A percentile compares a stretch with the other conserved stretches of the same genome.
These are phyloP conservation scores for Penicillium occitanis DNA, from an alignment of 2,329 filamentous ascomycete species.

Conservation along the genomic window DNA sequence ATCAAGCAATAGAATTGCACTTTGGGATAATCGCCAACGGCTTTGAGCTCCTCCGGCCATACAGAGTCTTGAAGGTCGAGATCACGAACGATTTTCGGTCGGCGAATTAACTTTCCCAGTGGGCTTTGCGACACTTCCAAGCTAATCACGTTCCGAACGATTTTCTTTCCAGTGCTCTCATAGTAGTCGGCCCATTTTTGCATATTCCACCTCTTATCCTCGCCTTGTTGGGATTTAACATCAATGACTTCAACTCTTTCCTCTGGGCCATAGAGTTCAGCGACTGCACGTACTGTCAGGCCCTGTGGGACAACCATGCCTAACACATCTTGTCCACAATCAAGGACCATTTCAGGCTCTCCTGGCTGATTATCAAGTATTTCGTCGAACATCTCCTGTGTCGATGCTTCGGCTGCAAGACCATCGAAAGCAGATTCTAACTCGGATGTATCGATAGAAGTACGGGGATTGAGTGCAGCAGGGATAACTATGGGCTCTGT, in stretches of 20 bases:
- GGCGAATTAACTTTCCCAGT: conserved; percentile 60
- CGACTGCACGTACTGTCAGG: conserved; percentile 63
- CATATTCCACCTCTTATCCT: conserved; percentile 65
- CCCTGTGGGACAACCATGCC: conserved; percentile 68
- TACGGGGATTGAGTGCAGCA: conserved; percentile 58
- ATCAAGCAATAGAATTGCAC: conserved; percentile 70
- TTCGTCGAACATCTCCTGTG: conserved; percentile 43
- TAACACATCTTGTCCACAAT: conserved; percentile 63
- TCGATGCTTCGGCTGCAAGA: conserved; percentile 37
- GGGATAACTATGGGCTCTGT: conserved; percentile 67
- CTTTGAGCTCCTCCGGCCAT: conserved; percentile 52
- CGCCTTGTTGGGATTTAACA: conserved; percentile 67
- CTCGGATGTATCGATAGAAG: conserved; percentile 36
- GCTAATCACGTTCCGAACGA: conserved; percentile 68
- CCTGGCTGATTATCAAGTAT: conserved; percentile 34
- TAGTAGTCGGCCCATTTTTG: conserved; percentile 68
- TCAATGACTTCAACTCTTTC: conserved; percentile 67
- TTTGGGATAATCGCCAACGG: conserved; percentile 59
- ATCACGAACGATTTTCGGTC: conserved; percentile 65
- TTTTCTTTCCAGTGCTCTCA: conserved; percentile 58
- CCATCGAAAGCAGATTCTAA: conserved; percentile 28
- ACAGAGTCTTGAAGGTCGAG: conserved; percentile 56
- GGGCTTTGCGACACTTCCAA: conserved; percentile 65
- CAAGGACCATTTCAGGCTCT: conserved; percentile 48
- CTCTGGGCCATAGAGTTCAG: conserved; percentile 63